These are phyloP conservation scores for Coemansia sp. DNA, from an alignment of 192 early-diverging fungal species.

Conservation along the genomic window DNA sequence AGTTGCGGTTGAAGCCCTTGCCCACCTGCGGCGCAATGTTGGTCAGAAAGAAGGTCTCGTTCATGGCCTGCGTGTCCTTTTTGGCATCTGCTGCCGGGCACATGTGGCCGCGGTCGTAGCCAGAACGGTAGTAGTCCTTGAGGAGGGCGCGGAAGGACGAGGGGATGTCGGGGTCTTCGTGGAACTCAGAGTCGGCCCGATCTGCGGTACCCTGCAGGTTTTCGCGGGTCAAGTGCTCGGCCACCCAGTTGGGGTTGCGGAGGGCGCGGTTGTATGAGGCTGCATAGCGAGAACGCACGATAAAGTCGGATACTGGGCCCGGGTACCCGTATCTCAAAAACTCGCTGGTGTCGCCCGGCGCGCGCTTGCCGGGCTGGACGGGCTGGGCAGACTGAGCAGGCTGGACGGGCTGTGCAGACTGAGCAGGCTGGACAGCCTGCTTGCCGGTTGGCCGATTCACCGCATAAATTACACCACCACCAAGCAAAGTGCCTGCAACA, in stretches of 20 bases:
- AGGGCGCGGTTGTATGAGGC: conserved; percentile 73
- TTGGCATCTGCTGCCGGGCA: conserved; percentile 87
- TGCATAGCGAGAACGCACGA: conserved; percentile 67
- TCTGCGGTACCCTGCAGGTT: conserved; percentile 57
- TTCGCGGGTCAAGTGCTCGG: conserved; percentile 65
- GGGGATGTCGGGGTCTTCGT: conserved; percentile 74
- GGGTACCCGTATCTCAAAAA: conserved; percentile 44
- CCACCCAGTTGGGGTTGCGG: conserved; percentile 76
- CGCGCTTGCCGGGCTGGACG: conserved; percentile 3
- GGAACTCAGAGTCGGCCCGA: conserved; percentile 67
- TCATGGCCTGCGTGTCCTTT: conserved; percentile 66
- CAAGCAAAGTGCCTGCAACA: conserved; percentile 40
- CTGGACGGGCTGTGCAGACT: no score
- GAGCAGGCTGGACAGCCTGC: no score
- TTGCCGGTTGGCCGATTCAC: conserved; percentile 3
- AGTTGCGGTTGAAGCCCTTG: conserved; percentile 86
- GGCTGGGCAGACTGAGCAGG: conserved; percentile 1
- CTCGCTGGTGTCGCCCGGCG: conserved; percentile 19
- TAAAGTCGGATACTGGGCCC: conserved; percentile 75
- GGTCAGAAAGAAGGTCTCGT: conserved; percentile 82
- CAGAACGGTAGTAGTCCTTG: conserved; percentile 74
- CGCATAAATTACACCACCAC: conserved; percentile 43
- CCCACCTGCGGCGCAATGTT: conserved; percentile 83
- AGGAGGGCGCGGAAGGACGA: conserved; percentile 70
- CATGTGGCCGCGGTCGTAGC: conserved; percentile 92